Conservation (phyloP, 805 yeast species). For the Scheffersomyces ergatensis region DNA sequence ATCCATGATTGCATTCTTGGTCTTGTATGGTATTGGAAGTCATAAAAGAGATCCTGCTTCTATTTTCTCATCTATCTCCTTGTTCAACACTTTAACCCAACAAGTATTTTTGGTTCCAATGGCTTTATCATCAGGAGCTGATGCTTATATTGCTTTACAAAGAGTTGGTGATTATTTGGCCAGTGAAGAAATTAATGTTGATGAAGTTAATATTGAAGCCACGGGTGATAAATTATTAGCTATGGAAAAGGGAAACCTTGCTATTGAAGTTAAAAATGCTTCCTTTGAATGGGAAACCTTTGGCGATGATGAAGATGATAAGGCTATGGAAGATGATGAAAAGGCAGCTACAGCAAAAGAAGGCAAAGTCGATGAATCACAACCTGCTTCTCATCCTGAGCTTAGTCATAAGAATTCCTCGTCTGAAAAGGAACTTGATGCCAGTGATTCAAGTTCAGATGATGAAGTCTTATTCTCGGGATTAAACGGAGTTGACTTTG, state of each 20-base stretch:
- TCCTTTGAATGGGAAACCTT: constrained; percentile 29
- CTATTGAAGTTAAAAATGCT: constrained; percentile 22
- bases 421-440: constrained; percentile 8
- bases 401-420: constrained; percentile 2
- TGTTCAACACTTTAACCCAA: constrained; percentile 59
- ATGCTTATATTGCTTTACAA: constrained; percentile 59
- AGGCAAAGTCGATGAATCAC: constrained; percentile 5
- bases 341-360: constrained; percentile 4
- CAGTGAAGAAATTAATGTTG: constrained; percentile 39
- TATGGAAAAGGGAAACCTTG: constrained; percentile 22
- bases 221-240: constrained; percentile 13
- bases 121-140: constrained; percentile 66
- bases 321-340: background rate
- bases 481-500: constrained; percentile 22
- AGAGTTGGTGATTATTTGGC: constrained; percentile 56
- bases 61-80: constrained; percentile 67
- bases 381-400: background rate
- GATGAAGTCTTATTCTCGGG: constrained; percentile 22
- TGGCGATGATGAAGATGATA: constrained; percentile 15
- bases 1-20: constrained; percentile 56
- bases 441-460: constrained; percentile 6
- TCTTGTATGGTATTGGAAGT: constrained; percentile 29
- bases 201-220: constrained; percentile 25
- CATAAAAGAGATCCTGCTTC: constrained; percentile 51
- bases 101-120: constrained; percentile 70